A percentile compares a stretch with the other conserved stretches of the same genome.
These are phyloP conservation scores for Arthroderma uncinatum DNA, from an alignment of 2,329 filamentous ascomycete species.

Conservation along the genomic window DNA sequence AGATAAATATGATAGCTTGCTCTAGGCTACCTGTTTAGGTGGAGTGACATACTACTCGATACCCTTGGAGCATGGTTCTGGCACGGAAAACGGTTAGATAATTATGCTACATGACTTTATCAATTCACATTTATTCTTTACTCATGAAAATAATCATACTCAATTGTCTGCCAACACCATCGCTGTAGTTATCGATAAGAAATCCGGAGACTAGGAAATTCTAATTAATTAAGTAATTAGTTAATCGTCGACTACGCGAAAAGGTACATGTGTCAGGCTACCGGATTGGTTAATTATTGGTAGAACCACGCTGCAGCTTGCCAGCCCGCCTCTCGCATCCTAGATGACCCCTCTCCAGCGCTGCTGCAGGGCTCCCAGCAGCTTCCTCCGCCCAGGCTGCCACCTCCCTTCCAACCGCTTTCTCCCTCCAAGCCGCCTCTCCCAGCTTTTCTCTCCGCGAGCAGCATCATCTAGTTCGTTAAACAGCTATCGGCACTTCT, in stretches of 20 bases:
- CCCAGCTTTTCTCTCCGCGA: not conserved
- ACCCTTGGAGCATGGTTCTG: not conserved
- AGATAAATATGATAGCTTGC: slow-evolving; percentile 47
- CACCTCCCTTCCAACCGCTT: not conserved
- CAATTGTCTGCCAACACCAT: too few relatives aligned
- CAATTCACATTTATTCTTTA: too few relatives aligned
- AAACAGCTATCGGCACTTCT: slow-evolving; percentile 8
- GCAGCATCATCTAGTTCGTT: not conserved
- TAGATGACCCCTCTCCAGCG: slow-evolving; percentile 16
- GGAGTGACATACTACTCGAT: not conserved
- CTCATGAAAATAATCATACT: too few relatives aligned
- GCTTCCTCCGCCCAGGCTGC: not conserved
- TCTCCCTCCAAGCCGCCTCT: not conserved
- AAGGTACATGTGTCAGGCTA: not conserved
- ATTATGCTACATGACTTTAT: too few relatives aligned
- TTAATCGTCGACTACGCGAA: not conserved
- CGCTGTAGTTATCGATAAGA: slow-evolving; percentile 3
- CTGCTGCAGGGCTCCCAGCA: slow-evolving; percentile 8
- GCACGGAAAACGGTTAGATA: not conserved
- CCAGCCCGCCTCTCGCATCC: not conserved
- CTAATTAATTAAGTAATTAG: not conserved
- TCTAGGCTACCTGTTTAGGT: slow-evolving; percentile 24
- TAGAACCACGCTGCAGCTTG: not conserved
- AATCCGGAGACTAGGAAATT: not conserved
- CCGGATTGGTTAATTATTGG: not conserved